Evolutionary conservation across 225 moss, liverwort and hornwort genomes (phyloP), one percentile per base, ranked within the genome.

Genomic region (Polytrichum commune): DNA sequence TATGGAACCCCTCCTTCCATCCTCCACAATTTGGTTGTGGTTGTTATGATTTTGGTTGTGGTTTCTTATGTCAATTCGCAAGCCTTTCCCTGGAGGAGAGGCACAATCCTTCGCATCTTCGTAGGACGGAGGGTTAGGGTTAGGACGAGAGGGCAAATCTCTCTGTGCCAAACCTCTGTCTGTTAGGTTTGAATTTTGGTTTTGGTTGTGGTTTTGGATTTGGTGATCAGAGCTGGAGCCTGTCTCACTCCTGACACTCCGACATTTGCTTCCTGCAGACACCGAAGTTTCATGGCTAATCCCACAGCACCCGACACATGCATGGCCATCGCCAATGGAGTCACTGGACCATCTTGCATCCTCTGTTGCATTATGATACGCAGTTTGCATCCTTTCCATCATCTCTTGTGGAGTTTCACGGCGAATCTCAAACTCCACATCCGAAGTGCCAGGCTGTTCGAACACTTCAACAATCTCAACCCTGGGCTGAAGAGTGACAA

Each of bases 301-400:
- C 18, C 82, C 72, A 78, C 82, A 78, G 35, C 74, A 75, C 19
- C 74, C 82, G 53, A 76, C 19, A 65, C 81, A 81, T 55, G 72
- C 69, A 24, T 81, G 73, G 7, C 77, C 74, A 75, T 61, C 56
- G 64, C 71, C 75, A 27, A 68, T 72, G 60, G 46, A 46, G 13
- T 46, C 46, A 46, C 46, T 46, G 3, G 46, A 46, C 46, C 46
- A 46, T 46, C 46, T 46, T 46, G 46, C 46, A 46, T 46, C 16
- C 46, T 46, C 46, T 46, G 46, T 46, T 46, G 46, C 46, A 46
- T 46, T 46, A 16, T 46, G 46, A 46, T 13, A 46, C 46, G 46
- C 46, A 46, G 4, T 46, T 46, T 46, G 46, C 46, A 46, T 46
- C 46, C 68, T 64, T 24, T 66, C 61, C 32, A 63, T 35, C 55